Evolutionary conservation across 2,329 filamentous ascomycete genomes (phyloP).

Genomic region (Calonectria montana): DNA sequence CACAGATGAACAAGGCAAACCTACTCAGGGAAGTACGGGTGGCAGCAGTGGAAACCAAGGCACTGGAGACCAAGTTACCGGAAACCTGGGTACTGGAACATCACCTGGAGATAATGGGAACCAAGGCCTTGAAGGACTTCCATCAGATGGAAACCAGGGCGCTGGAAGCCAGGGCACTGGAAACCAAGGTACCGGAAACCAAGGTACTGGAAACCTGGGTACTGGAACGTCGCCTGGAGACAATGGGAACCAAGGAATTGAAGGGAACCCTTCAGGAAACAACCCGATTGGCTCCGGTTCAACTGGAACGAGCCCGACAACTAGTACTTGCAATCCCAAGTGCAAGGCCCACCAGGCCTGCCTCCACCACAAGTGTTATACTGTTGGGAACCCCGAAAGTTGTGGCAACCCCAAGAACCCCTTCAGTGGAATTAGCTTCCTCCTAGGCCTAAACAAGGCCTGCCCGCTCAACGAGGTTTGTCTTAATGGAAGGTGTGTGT

Average conservation of each 20-base stretch:
- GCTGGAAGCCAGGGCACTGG: background rate
- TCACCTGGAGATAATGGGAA: background rate
- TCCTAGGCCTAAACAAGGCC: background rate
- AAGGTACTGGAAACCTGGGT: background rate
- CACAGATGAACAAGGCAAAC: too few species aligned
- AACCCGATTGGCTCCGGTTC: background rate
- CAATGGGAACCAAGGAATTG: background rate
- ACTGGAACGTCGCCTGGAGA: background rate
- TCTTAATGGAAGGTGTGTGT: conserved; percentile 22
- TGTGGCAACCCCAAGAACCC: background rate
- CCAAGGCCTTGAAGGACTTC: background rate
- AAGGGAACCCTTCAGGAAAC: background rate
- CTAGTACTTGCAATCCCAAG: background rate
- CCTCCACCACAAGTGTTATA: background rate
- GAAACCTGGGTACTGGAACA: background rate
- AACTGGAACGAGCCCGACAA: background rate
- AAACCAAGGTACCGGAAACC: background rate
- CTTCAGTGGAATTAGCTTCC: background rate
- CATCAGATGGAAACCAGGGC: background rate
- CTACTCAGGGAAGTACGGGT: background rate
- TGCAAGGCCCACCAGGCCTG: background rate
- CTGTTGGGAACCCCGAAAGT: background rate
- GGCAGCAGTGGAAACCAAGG: background rate
- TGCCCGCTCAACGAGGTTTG: conserved; percentile 25
- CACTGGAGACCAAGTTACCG: background rate